Base-by-base conservation (phyloP, 2,329 filamentous ascomycete genomes). In the Calonectria fujianensis region DNA sequence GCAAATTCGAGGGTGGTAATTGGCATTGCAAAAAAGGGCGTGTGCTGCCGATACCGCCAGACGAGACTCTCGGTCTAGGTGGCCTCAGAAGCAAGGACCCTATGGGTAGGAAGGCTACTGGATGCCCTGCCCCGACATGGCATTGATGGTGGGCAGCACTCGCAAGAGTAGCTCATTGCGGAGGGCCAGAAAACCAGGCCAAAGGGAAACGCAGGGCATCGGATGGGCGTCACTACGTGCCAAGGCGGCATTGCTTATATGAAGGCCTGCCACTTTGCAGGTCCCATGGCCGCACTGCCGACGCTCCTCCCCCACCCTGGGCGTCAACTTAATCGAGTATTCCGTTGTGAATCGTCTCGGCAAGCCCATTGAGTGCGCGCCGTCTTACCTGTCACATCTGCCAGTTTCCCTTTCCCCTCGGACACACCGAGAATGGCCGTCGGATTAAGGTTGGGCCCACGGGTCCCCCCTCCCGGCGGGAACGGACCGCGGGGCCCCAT, bases 381-480 rank as follows among this genome's bases (percentile, higher is more conserved):
- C 37, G 57, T 63, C 37, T 63, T 41, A 63, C 57, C 37, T 63
- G 57, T 41, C 57, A 63, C 57, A 63, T 63, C 35, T 63, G 57
- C 57, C 31, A 54, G 27, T 7, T 18, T 27, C 9, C 37, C 6
- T 39, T 37, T 16, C 10, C 20, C 27, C 27, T 13, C 4, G 18
- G 13, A 27, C 35, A 41, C 64, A 64, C 65, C 64, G 71, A 66
- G 57, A 65, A 20, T 29, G 59, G 69, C 37, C 27, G 69, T 71
- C 39, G 48, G 69, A 57, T 71, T 71, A 71, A 71, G 69, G 69
- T 71, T 66, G 59, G 59, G 24, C 48, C 69, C 59, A 54, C 54
- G 20, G 24, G 16, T 8, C 6, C 11, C 29, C 50, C 27, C 50
- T 27, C 48, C 63, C 70, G 51, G 65, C 70, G 70, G 63, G 61